Percentiles rank a stretch among this genome's conserved stretches.
Evolutionary conservation across 169 alveolate species (phyloP).

Genomic region (Plasmodium reichenowi): DNA sequence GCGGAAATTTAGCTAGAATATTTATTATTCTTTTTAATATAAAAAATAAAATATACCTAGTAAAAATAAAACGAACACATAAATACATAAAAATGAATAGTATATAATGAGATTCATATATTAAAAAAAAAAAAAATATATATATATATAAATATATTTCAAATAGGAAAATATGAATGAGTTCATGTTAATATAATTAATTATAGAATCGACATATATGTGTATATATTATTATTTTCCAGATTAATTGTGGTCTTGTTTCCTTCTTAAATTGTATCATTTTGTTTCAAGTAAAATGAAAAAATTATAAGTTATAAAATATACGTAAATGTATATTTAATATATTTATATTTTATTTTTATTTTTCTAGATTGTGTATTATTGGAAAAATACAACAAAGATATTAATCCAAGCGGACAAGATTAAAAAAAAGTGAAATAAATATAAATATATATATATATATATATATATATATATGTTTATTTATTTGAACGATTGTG

Average conservation of each 20-base stretch:
- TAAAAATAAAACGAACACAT: background rate
- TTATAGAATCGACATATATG: background rate
- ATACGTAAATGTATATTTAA: background rate
- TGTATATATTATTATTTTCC: constrained; percentile 13
- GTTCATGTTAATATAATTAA: background rate
- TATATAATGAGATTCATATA: background rate
- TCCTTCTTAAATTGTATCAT: constrained; percentile 29
- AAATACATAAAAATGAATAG: background rate
- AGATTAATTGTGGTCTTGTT: constrained; percentile 33
- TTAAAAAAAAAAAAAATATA: background rate
- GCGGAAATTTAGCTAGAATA: constrained; percentile 36
- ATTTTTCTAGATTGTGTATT: constrained; percentile 28
- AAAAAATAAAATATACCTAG: constrained; percentile 25
- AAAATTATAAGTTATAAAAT: background rate
- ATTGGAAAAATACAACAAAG: constrained; percentile 51
- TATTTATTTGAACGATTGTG: too few relatives aligned
- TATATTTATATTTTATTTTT: background rate
- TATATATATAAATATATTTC: background rate
- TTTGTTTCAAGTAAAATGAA: constrained; percentile 39
- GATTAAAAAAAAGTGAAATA: background rate
- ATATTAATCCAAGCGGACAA: constrained; percentile 11
- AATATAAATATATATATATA: too few relatives aligned
- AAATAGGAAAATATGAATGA: background rate
- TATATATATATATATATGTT: too few relatives aligned
- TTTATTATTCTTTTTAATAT: constrained; percentile 29